phyloP scores from a whole-genome alignment of 441 rosid genomes.

The Eruca vesicaria region DNA sequence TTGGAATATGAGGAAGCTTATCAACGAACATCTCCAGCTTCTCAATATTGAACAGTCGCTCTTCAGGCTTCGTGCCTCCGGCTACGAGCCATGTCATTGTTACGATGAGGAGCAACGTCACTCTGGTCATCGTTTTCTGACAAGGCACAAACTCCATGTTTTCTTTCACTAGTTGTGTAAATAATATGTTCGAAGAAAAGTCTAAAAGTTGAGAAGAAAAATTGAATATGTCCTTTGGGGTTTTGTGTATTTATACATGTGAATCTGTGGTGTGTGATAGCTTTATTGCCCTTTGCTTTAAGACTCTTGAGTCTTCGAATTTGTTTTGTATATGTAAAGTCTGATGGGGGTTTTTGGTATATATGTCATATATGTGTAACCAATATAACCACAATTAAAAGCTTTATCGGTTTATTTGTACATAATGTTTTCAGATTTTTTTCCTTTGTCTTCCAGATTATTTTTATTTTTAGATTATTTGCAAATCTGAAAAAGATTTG shows the following conservation, averaged over 20 bases:
- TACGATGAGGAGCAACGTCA: background rate
- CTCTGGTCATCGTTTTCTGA: background rate
- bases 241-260: slow-evolving; percentile 21
- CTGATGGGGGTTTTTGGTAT: background rate
- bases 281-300: slow-evolving; percentile 4
- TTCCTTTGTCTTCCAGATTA: background rate
- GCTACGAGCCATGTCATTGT: slow-evolving; percentile 1
- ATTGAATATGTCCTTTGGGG: slow-evolving; percentile 16
- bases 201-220: slow-evolving; percentile 21
- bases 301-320: background rate
- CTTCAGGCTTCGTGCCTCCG: slow-evolving; percentile 27
- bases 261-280: slow-evolving; percentile 7
- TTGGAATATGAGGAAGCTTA: slow-evolving; percentile 66
- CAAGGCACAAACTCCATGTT: slow-evolving; percentile 13
- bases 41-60: slow-evolving; percentile 35
- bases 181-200: slow-evolving; percentile 1
- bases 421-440: background rate
- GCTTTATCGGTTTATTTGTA: background rate
- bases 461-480: no score
- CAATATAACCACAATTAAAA: slow-evolving; percentile 6
- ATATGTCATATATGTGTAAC: background rate
- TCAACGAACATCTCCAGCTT: slow-evolving; percentile 71
- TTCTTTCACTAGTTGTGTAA: background rate
- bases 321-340: background rate
- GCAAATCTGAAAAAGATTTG: background rate